Percentiles rank a stretch among this genome's conserved stretches.
These are phyloP conservation scores for Ceratocystis harringtonii DNA, from an alignment of 2,329 filamentous ascomycete genomes.

Conservation along the genomic window DNA sequence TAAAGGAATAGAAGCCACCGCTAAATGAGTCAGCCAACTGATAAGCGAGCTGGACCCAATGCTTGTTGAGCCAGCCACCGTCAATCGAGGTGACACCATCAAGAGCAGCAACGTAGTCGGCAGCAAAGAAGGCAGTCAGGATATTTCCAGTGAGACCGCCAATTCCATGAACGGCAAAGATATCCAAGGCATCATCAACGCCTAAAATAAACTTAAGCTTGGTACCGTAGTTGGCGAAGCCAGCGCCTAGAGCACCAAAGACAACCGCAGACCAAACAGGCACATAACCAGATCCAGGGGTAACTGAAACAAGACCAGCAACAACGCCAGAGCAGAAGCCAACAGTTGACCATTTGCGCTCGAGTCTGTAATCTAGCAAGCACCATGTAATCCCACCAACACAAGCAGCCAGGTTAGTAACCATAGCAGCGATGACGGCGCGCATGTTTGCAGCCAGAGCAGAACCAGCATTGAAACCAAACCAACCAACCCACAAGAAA, in stretches of 20 bases:
- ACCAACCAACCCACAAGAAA: slow-evolving; percentile 92
- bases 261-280: slow-evolving; percentile 72
- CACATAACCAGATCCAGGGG: slow-evolving; percentile 73
- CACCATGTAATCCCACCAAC: slow-evolving; percentile 83
- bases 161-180: slow-evolving; percentile 69
- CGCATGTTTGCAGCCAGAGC: slow-evolving; percentile 69
- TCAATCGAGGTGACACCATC: slow-evolving; percentile 52
- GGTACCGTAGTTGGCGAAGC: slow-evolving; percentile 75
- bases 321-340: slow-evolving; percentile 87
- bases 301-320: slow-evolving; percentile 75
- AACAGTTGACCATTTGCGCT: slow-evolving; percentile 84
- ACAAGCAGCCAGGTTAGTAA: slow-evolving; percentile 73
- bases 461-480: slow-evolving; percentile 83
- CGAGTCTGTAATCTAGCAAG: slow-evolving; percentile 72
- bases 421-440: slow-evolving; percentile 71
- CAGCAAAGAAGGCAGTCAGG: slow-evolving; percentile 67
- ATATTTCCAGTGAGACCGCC: slow-evolving; percentile 69
- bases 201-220: slow-evolving; percentile 75
- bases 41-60: slow-evolving; percentile 73
- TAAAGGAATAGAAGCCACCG: slow-evolving; percentile 65
- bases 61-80: slow-evolving; percentile 69
- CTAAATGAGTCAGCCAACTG: slow-evolving; percentile 69
- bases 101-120: slow-evolving; percentile 68
- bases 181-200: slow-evolving; percentile 76
- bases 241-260: slow-evolving; percentile 61